Evolutionary conservation across 1,284 basidiomycete genomes (phyloP).

Genomic region (Ustilago tritici): DNA sequence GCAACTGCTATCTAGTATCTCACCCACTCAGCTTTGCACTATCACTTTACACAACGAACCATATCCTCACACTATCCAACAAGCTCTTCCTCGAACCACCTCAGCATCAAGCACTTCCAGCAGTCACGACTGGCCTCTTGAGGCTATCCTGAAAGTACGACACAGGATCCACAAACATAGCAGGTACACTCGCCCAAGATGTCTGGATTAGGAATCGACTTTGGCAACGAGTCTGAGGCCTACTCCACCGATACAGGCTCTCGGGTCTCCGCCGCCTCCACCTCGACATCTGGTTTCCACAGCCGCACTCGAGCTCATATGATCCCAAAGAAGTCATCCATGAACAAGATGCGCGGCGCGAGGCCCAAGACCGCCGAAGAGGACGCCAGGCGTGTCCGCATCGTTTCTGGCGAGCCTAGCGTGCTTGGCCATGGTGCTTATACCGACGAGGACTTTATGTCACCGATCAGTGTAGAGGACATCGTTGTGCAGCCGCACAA

Average conservation of each 20-base stretch:
- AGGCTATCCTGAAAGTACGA: conserved; percentile 8
- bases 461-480: conserved; percentile 26
- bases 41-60: too few relatives aligned
- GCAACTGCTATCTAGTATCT: background rate
- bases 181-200: conserved; percentile 25
- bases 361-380: conserved; percentile 43
- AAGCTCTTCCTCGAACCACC: background rate
- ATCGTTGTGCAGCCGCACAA: conserved; percentile 38
- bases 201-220: conserved; percentile 66
- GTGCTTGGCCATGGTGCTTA: conserved; percentile 52
- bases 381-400: conserved; percentile 52
- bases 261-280: conserved; percentile 16
- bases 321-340: conserved; percentile 42
- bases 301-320: conserved; percentile 40
- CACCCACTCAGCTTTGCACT: background rate
- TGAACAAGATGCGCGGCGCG: conserved; percentile 39
- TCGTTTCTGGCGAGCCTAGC: conserved; percentile 56
- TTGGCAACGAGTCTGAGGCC: conserved; percentile 49
- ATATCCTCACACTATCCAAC: background rate
- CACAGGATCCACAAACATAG: conserved; percentile 1
- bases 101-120: background rate
- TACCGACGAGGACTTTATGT: conserved; percentile 48
- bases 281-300: conserved; percentile 36
- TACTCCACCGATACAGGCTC: conserved; percentile 30
- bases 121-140: background rate